phyloP scores from a whole-genome alignment of 108 stramenopile genomes.

The Aurantiochytrium sp. region DNA sequence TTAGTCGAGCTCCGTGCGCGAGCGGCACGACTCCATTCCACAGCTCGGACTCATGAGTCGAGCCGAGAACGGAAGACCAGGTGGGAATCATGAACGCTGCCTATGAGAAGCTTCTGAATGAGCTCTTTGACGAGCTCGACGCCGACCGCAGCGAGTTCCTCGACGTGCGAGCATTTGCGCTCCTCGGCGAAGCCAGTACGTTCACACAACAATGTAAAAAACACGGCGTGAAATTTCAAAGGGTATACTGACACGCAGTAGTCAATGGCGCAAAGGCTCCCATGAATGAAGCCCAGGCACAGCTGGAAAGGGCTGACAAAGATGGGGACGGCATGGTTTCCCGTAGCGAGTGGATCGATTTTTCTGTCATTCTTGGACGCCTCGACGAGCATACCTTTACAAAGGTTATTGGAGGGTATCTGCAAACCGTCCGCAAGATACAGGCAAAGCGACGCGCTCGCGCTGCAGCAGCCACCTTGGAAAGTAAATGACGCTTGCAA shows the following conservation, averaged over 20 bases:
- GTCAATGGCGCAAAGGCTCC: neutral
- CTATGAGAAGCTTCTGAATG: neutral
- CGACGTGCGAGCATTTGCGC: neutral
- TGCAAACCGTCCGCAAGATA: neutral
- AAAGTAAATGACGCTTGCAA: neutral
- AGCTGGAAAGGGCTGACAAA: neutral
- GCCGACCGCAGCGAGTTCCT: neutral
- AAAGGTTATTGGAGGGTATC: neutral
- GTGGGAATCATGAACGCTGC: neutral
- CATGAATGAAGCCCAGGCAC: neutral
- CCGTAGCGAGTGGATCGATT: neutral
- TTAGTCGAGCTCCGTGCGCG: no score
- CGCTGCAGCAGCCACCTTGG: neutral
- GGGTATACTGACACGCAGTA: neutral
- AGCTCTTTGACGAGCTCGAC: conserved; percentile 12
- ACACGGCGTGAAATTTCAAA: neutral
- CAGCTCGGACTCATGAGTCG: no score
- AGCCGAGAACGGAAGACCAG: neutral
- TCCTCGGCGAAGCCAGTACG: neutral
- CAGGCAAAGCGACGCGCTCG: neutral
- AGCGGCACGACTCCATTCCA: no score
- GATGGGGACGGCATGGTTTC: conserved; percentile 14
- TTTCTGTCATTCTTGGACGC: neutral
- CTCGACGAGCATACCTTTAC: neutral
- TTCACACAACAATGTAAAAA: neutral